Base-by-base conservation (phyloP, 1,284 basidiomycete species). In the Mycosarcoma maydis region DNA sequence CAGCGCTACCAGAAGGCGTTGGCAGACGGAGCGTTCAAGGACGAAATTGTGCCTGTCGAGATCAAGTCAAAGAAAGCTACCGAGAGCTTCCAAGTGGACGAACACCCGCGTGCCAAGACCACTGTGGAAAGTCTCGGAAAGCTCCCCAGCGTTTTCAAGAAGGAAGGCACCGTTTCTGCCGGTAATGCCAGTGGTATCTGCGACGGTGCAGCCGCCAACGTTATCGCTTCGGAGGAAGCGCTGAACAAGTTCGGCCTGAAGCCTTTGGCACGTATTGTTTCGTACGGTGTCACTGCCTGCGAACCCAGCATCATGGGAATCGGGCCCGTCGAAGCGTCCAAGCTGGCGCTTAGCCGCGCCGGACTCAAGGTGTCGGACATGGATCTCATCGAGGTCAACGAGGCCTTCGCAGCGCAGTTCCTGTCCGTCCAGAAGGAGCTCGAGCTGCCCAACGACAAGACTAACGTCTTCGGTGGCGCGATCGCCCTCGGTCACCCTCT, bases 131-230 rank as follows among this genome's bases (percentile, higher is more conserved):
- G 94, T 84, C 88, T 98, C 72, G 92, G 91, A 42, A 86, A 88
- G 26, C 87, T 98, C 51, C 88, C 88, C 68, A 90, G 92, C 42
- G 90, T 91, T 23, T 98, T 98, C 87, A 91, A 91, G 72, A 86
- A 87, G 85, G 87, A 90, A 69, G 95, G 95, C 51, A 89, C 87
- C 43, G 93, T 98, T 81, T 97, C 94, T 17, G 90, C 95, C 53
- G 95, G 94, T 61, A 98, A 98, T 85, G 92, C 95, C 4, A 92
- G 90, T n/a, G 92, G 90, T 50, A 85, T 98, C 81, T 96, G 93
- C 82, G 96, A 98, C 80, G 95, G 95, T 81, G 96, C 94, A n/a
- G 94, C 92, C 39, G 95, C 95, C 16, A 86, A 98, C 72, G 89
- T 98, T 51, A 86, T 98, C 62, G 95, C 92, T 86, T 92, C 91